phyloP scores from a whole-genome alignment of 257 asterid species.

The Fraxinus excelsior region DNA sequence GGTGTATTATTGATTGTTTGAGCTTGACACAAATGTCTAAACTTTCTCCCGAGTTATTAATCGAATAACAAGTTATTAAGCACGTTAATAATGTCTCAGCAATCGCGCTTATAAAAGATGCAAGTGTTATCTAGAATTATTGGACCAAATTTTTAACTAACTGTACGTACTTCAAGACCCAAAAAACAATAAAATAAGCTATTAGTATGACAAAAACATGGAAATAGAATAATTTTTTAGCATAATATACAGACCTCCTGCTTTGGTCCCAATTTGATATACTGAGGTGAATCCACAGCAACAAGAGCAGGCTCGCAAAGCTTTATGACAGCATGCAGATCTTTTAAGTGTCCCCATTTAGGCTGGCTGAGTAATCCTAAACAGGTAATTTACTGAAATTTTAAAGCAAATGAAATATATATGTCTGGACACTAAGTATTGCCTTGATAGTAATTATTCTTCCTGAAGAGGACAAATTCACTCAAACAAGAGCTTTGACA shows the following conservation, averaged over 20 bases:
- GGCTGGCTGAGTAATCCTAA: conserved; percentile 89
- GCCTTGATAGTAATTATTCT: conserved; percentile 13
- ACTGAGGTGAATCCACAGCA: conserved; percentile 69
- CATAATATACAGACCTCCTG: conserved; percentile 69
- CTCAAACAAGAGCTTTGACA: conserved; percentile 12
- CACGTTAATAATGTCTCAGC: neutral
- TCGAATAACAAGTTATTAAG: neutral
- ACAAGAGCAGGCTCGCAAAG: conserved; percentile 94
- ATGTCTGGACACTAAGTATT: conserved; percentile 6
- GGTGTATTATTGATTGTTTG: neutral
- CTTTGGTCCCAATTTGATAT: conserved; percentile 75
- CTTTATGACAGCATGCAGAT: conserved; percentile 86
- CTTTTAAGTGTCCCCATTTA: conserved; percentile 94
- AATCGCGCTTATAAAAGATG: neutral
- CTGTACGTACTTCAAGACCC: neutral
- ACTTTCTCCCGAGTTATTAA: neutral
- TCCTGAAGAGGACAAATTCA: conserved; percentile 17
- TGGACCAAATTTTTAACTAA: neutral
- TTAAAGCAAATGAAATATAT: conserved; percentile 16
- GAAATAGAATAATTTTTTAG: neutral
- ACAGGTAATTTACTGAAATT: conserved; percentile 24
- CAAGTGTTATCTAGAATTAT: neutral
- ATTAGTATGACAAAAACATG: neutral
- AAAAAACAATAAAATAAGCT: conserved; percentile 6
- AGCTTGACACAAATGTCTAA: neutral